Conservation (phyloP, 2,329 filamentous ascomycete species). For the Sclerotinia subarctica region DNA sequence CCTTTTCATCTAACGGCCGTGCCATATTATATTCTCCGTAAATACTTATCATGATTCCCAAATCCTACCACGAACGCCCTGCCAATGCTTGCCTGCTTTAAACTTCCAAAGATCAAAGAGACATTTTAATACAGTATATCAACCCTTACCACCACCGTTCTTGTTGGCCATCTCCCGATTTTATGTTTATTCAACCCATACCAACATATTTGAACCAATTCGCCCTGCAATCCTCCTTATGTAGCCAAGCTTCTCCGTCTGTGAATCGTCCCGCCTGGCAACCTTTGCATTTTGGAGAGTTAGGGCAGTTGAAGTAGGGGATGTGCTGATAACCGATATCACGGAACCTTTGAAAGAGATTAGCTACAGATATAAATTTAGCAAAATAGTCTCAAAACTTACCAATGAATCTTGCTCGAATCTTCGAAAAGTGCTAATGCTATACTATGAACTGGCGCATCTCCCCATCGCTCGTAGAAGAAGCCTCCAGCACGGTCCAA, state of each 20-base stretch:
- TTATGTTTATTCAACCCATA: conserved; percentile 54
- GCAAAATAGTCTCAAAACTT: conserved; percentile 37
- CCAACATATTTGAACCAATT: conserved; percentile 97
- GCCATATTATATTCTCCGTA: conserved; percentile 20
- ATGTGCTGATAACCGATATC: conserved; percentile 99
- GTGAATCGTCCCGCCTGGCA: conserved; percentile 86
- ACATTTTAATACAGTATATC: conserved; percentile 18
- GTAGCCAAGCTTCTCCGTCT: conserved; percentile 79
- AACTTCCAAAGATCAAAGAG: conserved; percentile 20
- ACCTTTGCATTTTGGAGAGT: conserved; percentile 87
- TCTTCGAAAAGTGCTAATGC: conserved; percentile 91
- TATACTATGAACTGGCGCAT: conserved; percentile 95
- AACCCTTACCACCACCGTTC: background rate
- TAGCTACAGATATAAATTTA: conserved; percentile 18
- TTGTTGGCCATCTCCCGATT: background rate
- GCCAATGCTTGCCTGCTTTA: conserved; percentile 22
- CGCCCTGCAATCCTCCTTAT: conserved; percentile 88
- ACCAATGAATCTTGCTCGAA: conserved; percentile 89
- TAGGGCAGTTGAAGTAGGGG: conserved; percentile 98
- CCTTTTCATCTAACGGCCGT: conserved; percentile 11
- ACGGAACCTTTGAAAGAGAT: conserved; percentile 69
- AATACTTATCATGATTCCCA: conserved; percentile 11
- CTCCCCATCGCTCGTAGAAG: conserved; percentile 98
- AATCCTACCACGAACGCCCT: conserved; percentile 20
- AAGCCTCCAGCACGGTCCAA: conserved; percentile 92